Base-by-base conservation (phyloP, 345 rosid species). In the Corchorus capsularis region DNA sequence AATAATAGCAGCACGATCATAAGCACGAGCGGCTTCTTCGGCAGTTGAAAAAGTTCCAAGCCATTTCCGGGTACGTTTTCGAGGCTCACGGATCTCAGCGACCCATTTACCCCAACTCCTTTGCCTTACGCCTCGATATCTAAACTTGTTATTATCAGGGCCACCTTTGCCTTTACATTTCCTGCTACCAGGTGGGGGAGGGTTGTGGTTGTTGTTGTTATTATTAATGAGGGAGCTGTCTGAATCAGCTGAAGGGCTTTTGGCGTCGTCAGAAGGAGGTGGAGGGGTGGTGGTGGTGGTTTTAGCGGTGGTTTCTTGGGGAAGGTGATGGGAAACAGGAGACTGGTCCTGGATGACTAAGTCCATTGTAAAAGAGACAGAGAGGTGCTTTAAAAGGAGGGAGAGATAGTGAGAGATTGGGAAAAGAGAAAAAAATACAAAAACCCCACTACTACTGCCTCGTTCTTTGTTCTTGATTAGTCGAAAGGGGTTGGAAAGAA, bases 81-180 rank as follows among this genome's bases (percentile, higher is more conserved):
- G 64, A 6, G 88, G 88, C 53, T 85, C 94, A 0, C 94, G 87
- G 84, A 88, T 90, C 90, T 90, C 94, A 14, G 92, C 94, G 1
- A 90, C 94, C 94, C 94, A 90, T 79, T 90, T 90, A 0, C 94
- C 94, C 94, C 94, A 90, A 79, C 92, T 88, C 63, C 94, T 75
- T 75, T 90, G 94, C 66, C 94, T 65, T 1, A 90, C 94, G 7
- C 94, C 94, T 65, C 92, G 81, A 80, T 88, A 90, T 62, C 89
- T 80, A 63, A 88, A 90, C 85, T 88, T 90, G 63, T 84, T 78
- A 73, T 90, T 90, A 52, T 88, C 94, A 0, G 94, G 94, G 4
- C 94, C 94, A 9, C 92, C 94, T 80, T 86, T 88, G 63, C 94
- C 94, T 70, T 85, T 87, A 60, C 85, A 81, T 77, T 81, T 88